Percentiles rank a stretch among this genome's conserved stretches.
These are phyloP conservation scores for Globisporangium spiculum DNA, from an alignment of 352 stramenopile genomes.

Conservation along the genomic window DNA sequence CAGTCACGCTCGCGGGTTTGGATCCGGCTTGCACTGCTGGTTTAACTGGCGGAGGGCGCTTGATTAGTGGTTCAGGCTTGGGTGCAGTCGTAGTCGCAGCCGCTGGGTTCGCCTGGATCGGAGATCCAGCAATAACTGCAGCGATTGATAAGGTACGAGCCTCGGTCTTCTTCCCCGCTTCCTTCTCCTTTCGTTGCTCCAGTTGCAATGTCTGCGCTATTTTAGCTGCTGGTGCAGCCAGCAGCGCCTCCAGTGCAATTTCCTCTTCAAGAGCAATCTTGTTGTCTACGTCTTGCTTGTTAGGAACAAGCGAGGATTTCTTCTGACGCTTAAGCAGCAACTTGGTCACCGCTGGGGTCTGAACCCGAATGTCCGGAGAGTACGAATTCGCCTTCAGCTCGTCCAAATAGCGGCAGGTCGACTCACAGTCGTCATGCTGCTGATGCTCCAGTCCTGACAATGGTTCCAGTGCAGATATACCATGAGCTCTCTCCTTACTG, in stretches of 20 bases:
- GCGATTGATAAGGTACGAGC: background rate
- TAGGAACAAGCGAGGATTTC: background rate
- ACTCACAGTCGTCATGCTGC: background rate
- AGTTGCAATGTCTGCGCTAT: no score
- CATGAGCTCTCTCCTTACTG: background rate
- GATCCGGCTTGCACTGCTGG: background rate
- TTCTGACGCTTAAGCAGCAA: constrained; percentile 16
- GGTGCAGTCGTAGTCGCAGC: background rate
- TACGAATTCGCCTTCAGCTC: constrained; percentile 13
- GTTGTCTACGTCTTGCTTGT: background rate
- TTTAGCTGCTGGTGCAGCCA: background rate
- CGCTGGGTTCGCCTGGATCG: background rate
- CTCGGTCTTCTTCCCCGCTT: background rate
- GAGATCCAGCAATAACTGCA: background rate
- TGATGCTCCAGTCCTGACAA: background rate
- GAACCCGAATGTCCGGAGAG: background rate
- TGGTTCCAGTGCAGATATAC: background rate
- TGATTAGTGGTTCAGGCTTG: background rate
- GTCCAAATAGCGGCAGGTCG: background rate
- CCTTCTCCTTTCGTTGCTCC: background rate
- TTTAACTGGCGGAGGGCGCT: background rate
- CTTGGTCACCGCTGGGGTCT: constrained; percentile 15
- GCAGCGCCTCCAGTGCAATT: background rate
- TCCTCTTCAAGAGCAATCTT: background rate
- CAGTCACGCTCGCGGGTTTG: background rate